Base-by-base conservation (phyloP, 208 protist genomes). In the Endotrypanum monterogeii region DNA sequence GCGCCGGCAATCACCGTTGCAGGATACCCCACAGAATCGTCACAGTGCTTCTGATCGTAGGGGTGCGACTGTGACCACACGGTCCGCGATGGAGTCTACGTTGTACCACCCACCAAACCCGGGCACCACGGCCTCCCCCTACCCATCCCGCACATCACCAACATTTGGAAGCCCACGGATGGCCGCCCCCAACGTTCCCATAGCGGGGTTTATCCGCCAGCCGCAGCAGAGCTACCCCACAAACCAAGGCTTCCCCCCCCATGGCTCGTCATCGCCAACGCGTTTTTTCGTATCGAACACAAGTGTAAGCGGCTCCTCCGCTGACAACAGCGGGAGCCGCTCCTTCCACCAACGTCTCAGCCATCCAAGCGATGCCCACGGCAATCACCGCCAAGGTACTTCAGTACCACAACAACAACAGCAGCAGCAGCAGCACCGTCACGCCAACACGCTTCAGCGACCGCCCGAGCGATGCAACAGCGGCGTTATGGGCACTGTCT, bases 401-500 rank as follows among this genome's bases (percentile, higher is more conserved):
- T 41, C 20, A 54, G 44, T 23, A 62, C 66, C 52, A 48, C 58
- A 58, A 23, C 68, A 51, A 56, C 35, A 74, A 11, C 48, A 66
- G 48, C 44, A 2, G 51, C 66, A 66, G 55, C 67, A 67, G 65
- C 61, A 65, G n/a, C 58, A 67, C 41, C 39, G 9, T 28, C 61
- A 67, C n/a, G 23, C n/a, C 8, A 48, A 51, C 7, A 20, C 61
- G 39, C 61, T 51, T 51, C n/a, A 35, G n/a, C 61, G 28, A 41
- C 39, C 60, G 39, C 14, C 51, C 11, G n/a, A 67, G 52, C 71
- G 63, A 52, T 39, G 37, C 72, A 72, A 57, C 54, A 74, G 66
- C 30, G 71, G 74, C 16, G 46, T 77, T 3, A 62, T 78, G 60
- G 78, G 74, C 62, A 60, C 78, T 66, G 71, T 82, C 57, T 82